phyloP scores from a whole-genome alignment of 768 basidiomycete genomes.

The Panellus pusillus region DNA sequence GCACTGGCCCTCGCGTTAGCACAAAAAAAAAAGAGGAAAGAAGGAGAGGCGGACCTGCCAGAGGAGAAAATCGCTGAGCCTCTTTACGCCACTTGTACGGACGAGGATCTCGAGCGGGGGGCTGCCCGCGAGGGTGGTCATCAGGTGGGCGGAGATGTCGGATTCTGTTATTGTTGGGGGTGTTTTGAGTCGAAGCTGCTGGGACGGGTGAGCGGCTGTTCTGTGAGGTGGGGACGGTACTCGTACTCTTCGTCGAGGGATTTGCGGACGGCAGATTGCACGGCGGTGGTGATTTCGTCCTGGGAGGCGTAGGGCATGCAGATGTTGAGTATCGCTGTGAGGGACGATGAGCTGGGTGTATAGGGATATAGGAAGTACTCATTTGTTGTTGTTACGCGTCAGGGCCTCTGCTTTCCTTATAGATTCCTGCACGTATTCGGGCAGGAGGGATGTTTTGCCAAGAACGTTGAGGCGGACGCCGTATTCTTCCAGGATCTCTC shows the following conservation, averaged over 20 bases:
- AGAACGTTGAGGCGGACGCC: constrained; percentile 85
- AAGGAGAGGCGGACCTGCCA: constrained; percentile 78
- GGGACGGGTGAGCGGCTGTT: background rate
- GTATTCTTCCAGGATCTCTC: constrained; percentile 77
- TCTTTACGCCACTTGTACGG: constrained; percentile 87
- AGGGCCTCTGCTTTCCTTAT: constrained; percentile 70
- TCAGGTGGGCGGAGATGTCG: constrained; percentile 64
- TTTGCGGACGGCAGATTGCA: constrained; percentile 52
- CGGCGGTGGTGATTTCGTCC: constrained; percentile 87
- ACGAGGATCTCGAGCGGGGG: constrained; percentile 89
- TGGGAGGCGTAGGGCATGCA: constrained; percentile 91
- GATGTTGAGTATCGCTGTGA: constrained; percentile 84
- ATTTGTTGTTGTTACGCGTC: constrained; percentile 77
- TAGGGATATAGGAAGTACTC: constrained; percentile 18
- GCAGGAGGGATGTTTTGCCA: constrained; percentile 75
- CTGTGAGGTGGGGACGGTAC: background rate
- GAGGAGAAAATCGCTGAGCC: constrained; percentile 86
- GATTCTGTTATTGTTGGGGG: constrained; percentile 52
- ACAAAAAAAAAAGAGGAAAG: background rate
- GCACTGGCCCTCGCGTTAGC: constrained; percentile 47
- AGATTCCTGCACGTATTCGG: constrained; percentile 68
- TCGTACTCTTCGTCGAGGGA: constrained; percentile 30
- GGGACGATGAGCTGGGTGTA: constrained; percentile 1
- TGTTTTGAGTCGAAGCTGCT: constrained; percentile 13
- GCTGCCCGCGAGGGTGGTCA: constrained; percentile 63